These are phyloP conservation scores for Sergeia podlipaevii DNA, from an alignment of 208 protist genomes.

Conservation along the genomic window DNA sequence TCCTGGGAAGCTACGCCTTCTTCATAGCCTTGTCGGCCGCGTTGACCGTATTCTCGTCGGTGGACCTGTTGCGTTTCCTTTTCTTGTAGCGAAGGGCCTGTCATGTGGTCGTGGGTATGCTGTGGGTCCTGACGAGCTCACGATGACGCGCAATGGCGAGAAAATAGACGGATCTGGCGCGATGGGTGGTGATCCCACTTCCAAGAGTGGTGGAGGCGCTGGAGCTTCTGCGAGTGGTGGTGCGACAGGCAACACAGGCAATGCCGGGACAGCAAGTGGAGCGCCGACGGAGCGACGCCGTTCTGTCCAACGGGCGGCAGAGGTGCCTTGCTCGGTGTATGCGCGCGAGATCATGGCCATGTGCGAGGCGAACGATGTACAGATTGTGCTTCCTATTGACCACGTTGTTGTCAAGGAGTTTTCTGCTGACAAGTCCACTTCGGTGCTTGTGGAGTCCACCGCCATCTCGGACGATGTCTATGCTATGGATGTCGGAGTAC, in stretches of 20 bases:
- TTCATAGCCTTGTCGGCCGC: slow-evolving; percentile 56
- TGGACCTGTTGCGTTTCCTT: slow-evolving; percentile 56
- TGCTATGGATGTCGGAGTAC: slow-evolving; percentile 91
- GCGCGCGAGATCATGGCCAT: slow-evolving; percentile 88
- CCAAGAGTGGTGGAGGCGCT: background rate
- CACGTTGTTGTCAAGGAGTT: slow-evolving; percentile 87
- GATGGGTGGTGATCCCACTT: no score
- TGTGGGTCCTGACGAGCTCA: slow-evolving; percentile 15
- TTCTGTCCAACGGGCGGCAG: slow-evolving; percentile 11
- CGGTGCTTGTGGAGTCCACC: slow-evolving; percentile 35
- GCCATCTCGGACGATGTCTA: slow-evolving; percentile 60
- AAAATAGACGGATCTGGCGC: no score
- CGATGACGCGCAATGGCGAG: slow-evolving; percentile 5
- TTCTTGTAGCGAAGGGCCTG: slow-evolving; percentile 56
- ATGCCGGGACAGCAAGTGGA: background rate
- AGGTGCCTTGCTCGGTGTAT: slow-evolving; percentile 46
- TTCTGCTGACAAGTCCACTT: slow-evolving; percentile 6
- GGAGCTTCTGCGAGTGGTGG: background rate
- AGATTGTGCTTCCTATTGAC: slow-evolving; percentile 96
- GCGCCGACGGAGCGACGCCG: background rate
- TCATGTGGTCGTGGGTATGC: slow-evolving; percentile 25
- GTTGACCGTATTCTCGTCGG: slow-evolving; percentile 74
- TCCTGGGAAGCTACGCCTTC: slow-evolving; percentile 50
- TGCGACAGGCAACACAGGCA: background rate
- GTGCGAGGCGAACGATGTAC: slow-evolving; percentile 90